Conservation (phyloP, 495 filamentous ascomycete genomes). For the Glarea lozoyensis region DNA sequence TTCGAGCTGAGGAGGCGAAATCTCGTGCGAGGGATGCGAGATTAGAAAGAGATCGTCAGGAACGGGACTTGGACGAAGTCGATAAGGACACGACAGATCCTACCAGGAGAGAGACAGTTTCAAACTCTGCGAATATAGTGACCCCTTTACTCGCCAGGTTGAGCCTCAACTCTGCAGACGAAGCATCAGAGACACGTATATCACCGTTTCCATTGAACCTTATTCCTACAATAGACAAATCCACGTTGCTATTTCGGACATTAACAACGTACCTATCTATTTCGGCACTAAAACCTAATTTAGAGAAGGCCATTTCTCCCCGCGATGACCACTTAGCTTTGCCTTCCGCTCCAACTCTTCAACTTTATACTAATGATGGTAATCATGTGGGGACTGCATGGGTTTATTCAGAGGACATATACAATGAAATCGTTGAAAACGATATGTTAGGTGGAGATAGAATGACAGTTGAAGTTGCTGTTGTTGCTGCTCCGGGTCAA, state of each 20-base stretch:
- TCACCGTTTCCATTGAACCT: not conserved
- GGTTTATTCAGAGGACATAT: not conserved
- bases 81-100: too few species aligned
- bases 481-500: not conserved
- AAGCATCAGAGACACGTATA: not conserved
- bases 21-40: too few species aligned
- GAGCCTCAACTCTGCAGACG: not conserved
- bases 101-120: too few species aligned
- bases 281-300: not conserved
- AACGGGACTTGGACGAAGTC: too few species aligned
- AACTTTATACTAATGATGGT: not conserved
- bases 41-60: too few species aligned
- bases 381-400: not conserved
- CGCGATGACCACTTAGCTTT: not conserved
- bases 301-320: not conserved
- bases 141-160: not conserved
- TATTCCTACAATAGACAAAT: too few species aligned
- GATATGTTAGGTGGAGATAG: not conserved
- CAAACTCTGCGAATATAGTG: not conserved
- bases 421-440: not conserved
- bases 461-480: not conserved
- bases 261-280: not conserved
- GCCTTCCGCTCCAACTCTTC: not conserved
- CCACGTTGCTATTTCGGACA: not conserved
- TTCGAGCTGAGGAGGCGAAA: too few species aligned